Evolutionary conservation across 805 yeast genomes (phyloP), one percentile per base, ranked within the genome.

Genomic region (Spathaspora gorwiae): DNA sequence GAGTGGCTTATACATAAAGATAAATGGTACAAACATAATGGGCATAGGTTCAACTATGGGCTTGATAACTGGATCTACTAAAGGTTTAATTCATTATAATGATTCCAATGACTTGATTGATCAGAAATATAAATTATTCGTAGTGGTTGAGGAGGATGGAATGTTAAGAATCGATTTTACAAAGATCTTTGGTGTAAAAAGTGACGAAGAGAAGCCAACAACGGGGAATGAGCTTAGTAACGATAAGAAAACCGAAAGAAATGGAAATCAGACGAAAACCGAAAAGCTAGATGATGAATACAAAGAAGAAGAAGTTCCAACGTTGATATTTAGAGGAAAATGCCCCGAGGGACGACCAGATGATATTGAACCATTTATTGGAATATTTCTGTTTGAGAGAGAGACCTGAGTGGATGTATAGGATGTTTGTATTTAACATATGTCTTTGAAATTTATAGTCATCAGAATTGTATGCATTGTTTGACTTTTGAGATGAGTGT

Each of bases 11-110:
- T 77, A 76, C 54, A 64, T 77, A 35, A 75, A 75, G 47, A 64
- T 77, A 12, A 64, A 61, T 6, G 80, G 74, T 7, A 72, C 78
- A 0, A 73, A 75, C 40, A 62, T 76, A 7, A 73, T 76, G 60
- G 82, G 82, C 0, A 73, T 77, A 6, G 82, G 82, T 3, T 71
- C 78, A 8, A 76, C 81, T 13, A 75, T 77, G 80, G 81, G 80
- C 7, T 61, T 78, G 35, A 66, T 77, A n/a, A 75, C 80, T 0
- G 81, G 81, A 7, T 62, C 71, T 6, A 73, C 79, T 15, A 67
- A 64, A 29, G 82, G 82, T 1, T 61, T 61, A 43, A 63, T 77
- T 7, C 78, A 74, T 54, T 77, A 74, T 55, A 76, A 77, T 53
- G 72, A 73, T 47, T 52, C 70, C 32, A 70, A 69, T 34, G 80